These are phyloP conservation scores for Geranium brycei DNA, from an alignment of 345 rosid species.

Conservation along the genomic window DNA sequence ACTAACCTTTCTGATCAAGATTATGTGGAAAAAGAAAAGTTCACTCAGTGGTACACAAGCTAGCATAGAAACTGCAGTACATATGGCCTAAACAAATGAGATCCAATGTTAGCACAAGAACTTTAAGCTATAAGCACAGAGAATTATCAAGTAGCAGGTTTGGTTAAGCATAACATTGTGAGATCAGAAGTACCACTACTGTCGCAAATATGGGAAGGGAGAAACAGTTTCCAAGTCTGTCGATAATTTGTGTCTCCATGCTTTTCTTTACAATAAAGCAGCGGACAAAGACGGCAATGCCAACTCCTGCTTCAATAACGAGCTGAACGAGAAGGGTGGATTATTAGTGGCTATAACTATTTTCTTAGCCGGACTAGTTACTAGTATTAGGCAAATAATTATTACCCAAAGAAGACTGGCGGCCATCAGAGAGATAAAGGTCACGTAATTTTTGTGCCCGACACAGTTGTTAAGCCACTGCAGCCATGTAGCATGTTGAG, in stretches of 20 bases:
- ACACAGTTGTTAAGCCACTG: conserved; percentile 99
- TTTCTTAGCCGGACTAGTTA: neutral
- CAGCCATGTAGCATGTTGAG: conserved; percentile 19
- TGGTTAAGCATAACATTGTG: neutral
- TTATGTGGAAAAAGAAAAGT: conserved; percentile 92
- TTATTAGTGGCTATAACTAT: neutral
- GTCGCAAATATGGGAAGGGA: conserved; percentile 91
- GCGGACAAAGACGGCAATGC: conserved; percentile 79
- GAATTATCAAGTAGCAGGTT: conserved; percentile 6
- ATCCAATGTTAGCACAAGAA: conserved; percentile 15
- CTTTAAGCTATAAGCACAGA: neutral
- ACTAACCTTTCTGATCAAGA: conserved; percentile 84
- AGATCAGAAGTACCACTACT: conserved; percentile 55
- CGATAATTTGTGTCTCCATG: conserved; percentile 79
- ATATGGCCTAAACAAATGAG: conserved; percentile 45
- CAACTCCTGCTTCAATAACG: conserved; percentile 75
- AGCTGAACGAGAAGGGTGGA: conserved; percentile 35
- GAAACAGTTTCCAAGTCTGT: conserved; percentile 95
- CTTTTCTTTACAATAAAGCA: conserved; percentile 70
- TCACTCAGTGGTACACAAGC: conserved; percentile 88
- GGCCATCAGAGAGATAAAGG: conserved; percentile 84
- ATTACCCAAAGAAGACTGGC: conserved; percentile 84
- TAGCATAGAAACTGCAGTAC: conserved; percentile 78
- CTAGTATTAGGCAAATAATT: conserved; percentile 4
- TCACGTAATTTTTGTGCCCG: conserved; percentile 74